These are phyloP conservation scores for Fusarium sp. DNA, from an alignment of 2,329 filamentous ascomycete species.

Conservation along the genomic window DNA sequence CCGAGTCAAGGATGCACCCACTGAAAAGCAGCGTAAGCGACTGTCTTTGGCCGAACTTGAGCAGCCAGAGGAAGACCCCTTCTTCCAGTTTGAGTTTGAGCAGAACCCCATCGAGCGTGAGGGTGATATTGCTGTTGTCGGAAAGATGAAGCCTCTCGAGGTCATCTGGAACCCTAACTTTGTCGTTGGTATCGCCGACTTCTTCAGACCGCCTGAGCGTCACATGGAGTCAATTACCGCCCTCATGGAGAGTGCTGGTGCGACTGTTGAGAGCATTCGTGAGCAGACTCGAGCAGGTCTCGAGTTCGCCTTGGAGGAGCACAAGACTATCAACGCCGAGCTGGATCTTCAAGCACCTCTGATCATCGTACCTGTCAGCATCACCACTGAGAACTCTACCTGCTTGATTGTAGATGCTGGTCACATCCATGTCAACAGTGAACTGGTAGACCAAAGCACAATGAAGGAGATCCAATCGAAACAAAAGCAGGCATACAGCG, in stretches of 20 bases:
- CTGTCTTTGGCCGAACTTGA: slow-evolving; percentile 68
- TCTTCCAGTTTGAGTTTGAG: slow-evolving; percentile 94
- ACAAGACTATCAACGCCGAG: slow-evolving; percentile 97
- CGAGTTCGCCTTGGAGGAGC: slow-evolving; percentile 95
- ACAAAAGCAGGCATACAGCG: slow-evolving; percentile 86
- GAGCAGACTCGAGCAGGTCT: slow-evolving; percentile 96
- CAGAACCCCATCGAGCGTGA: slow-evolving; percentile 94
- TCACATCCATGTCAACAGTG: slow-evolving; percentile 93
- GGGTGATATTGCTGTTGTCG: slow-evolving; percentile 88
- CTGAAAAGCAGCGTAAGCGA: slow-evolving; percentile 58
- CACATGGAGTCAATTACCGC: slow-evolving; percentile 99
- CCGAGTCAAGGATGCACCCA: slow-evolving; percentile 87
- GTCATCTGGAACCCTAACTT: slow-evolving; percentile 98
- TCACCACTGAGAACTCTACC: slow-evolving; percentile 81
- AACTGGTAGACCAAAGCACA: slow-evolving; percentile 91
- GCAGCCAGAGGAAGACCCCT: slow-evolving; percentile 71
- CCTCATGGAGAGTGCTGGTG: slow-evolving; percentile 93
- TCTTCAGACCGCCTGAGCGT: slow-evolving; percentile 94
- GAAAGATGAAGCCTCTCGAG: slow-evolving; percentile 94
- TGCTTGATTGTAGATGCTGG: slow-evolving; percentile 96
- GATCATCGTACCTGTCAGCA: slow-evolving; percentile 95
- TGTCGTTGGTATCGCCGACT: slow-evolving; percentile 88
- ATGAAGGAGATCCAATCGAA: slow-evolving; percentile 91
- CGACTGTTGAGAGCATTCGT: slow-evolving; percentile 92
- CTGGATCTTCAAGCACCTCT: slow-evolving; percentile 95